Conservation (phyloP, 2,329 filamentous ascomycete species). For the Aspergillus uvarum region DNA sequence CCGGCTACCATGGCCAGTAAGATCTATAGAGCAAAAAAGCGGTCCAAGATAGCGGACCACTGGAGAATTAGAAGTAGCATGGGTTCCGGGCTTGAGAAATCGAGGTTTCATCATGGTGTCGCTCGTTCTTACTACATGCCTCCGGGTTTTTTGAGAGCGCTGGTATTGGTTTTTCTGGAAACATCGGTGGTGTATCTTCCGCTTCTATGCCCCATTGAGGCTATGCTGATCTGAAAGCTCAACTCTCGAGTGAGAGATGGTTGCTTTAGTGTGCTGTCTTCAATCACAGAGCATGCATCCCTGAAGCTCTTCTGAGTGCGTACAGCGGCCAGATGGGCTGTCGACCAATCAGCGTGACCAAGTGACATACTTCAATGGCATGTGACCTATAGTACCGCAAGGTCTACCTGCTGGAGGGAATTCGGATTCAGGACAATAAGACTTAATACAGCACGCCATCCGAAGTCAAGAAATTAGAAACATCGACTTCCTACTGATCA, state of each 20-base stretch:
- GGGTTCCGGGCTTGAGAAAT: neutral
- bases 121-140: constrained; percentile 6
- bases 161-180: neutral
- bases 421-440: no score
- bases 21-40: constrained; percentile 59
- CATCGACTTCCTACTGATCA: no score
- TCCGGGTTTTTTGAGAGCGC: constrained; percentile 10
- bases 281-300: neutral
- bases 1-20: constrained; percentile 74
- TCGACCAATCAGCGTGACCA: constrained; percentile 8
- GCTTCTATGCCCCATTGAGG: no score
- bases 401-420: no score
- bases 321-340: neutral
- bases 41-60: constrained; percentile 20
- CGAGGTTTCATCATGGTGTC: neutral
- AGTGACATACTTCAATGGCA: constrained; percentile 12
- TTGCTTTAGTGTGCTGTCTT: no score
- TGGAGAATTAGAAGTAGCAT: constrained; percentile 20
- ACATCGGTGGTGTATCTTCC: neutral
- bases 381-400: neutral
- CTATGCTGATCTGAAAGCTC: no score
- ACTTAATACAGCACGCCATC: no score
- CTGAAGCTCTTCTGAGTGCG: neutral
- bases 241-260: no score
- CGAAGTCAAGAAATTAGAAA: no score